Conservation (phyloP, 768 basidiomycete species). For the Gloeophyllum trabeum region DNA sequence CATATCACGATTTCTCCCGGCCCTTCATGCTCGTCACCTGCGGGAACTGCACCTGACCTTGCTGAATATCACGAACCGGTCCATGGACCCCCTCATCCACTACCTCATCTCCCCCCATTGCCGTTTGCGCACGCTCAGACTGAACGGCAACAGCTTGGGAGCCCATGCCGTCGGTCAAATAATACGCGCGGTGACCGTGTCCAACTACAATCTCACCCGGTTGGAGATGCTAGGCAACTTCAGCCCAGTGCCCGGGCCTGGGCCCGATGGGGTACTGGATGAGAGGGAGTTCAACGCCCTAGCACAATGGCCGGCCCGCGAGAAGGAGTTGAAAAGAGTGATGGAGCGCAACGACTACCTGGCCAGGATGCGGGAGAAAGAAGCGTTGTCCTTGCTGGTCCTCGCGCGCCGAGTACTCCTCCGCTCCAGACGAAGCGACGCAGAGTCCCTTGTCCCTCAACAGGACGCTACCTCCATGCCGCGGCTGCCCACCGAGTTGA, state of each 20-base stretch:
- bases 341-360: conserved; percentile 32
- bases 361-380: conserved; percentile 24
- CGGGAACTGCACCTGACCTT: conserved; percentile 46
- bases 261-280: conserved; percentile 13
- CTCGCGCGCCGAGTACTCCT: conserved; percentile 41
- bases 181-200: conserved; percentile 28
- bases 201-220: conserved; percentile 35
- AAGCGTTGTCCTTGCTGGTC: conserved; percentile 39
- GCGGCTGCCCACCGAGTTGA: conserved; percentile 44
- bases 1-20: conserved; percentile 39
- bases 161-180: conserved; percentile 31
- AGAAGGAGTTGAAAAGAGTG: conserved; percentile 19
- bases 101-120: conserved; percentile 39
- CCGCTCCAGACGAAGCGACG: conserved; percentile 6
- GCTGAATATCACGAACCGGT: conserved; percentile 9
- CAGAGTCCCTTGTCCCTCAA: background rate
- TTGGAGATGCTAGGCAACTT: conserved; percentile 41
- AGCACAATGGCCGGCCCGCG: conserved; percentile 24
- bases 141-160: conserved; percentile 46
- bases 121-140: conserved; percentile 33
- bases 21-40: conserved; percentile 34
- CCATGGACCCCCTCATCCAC: conserved; percentile 25
- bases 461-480: conserved; percentile 22
- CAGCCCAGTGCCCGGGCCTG: conserved; percentile 13
- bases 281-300: conserved; percentile 16